phyloP scores from a whole-genome alignment of 2,329 filamentous ascomycete species.

The Monosporascus sp. region DNA sequence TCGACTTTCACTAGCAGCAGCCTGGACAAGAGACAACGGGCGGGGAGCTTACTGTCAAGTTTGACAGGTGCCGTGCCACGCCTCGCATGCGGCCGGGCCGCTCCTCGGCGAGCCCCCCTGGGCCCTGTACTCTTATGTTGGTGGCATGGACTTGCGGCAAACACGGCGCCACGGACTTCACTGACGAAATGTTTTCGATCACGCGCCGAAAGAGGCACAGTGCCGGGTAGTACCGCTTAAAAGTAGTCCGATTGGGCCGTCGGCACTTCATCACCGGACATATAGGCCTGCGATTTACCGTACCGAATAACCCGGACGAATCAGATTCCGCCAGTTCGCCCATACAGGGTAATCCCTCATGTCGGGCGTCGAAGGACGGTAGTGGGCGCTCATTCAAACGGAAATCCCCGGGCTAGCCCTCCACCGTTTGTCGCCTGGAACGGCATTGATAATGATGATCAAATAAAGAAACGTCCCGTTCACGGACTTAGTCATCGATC shows the following conservation, averaged over 20 bases:
- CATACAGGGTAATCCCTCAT: background rate
- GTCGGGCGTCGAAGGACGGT: too few species aligned
- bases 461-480: background rate
- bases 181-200: background rate
- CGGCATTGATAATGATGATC: background rate
- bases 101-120: background rate
- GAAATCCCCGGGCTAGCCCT: background rate
- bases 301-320: background rate
- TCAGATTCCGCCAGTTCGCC: background rate
- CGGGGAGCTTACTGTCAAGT: background rate
- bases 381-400: background rate
- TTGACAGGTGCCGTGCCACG: background rate
- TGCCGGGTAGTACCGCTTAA: background rate
- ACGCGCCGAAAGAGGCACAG: background rate
- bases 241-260: background rate
- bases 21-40: too few species aligned
- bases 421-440: background rate
- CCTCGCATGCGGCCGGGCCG: background rate
- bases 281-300: background rate
- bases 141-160: background rate
- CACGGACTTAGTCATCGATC: background rate
- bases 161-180: background rate
- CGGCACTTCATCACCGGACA: background rate
- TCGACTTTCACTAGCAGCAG: too few species aligned
- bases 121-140: background rate